Percentiles rank a stretch among this genome's conserved stretches.
These are phyloP conservation scores for Esteya vermicola DNA, from an alignment of 2,329 filamentous ascomycete genomes.

Conservation along the genomic window DNA sequence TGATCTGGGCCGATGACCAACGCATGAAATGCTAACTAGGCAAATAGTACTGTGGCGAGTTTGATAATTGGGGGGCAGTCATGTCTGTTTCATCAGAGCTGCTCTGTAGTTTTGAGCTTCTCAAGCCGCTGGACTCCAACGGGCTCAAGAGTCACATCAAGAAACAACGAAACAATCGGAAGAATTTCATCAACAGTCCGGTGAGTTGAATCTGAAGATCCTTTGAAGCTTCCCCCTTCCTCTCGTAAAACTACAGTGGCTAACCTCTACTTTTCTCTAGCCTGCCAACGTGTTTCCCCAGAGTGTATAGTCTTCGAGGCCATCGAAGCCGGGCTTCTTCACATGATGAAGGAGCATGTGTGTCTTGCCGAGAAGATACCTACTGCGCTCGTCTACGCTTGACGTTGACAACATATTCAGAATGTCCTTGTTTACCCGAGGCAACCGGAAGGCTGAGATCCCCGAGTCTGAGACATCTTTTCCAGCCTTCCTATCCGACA, in stretches of 20 bases:
- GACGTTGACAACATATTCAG: too few species aligned
- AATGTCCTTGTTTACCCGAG: too few species aligned
- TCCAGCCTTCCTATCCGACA: too few species aligned
- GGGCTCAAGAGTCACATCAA: conserved; percentile 98
- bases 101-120: conserved; percentile 89
- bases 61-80: conserved; percentile 97
- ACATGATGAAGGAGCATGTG: too few species aligned
- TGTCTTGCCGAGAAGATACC: not conserved
- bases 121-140: conserved; percentile 92
- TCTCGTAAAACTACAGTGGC: not conserved
- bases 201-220: conserved; percentile 40
- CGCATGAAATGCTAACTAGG: not conserved
- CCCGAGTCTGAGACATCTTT: too few species aligned
- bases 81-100: conserved; percentile 95
- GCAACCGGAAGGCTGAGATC: too few species aligned
- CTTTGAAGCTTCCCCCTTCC: too few species aligned
- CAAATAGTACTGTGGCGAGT: conserved; percentile 84
- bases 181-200: conserved; percentile 91
- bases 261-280: conserved; percentile 18
- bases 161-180: conserved; percentile 87
- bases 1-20: not conserved
- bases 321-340: not conserved
- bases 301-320: conserved; percentile 27
- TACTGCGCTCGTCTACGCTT: too few species aligned
- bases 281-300: conserved; percentile 42